Evolutionary conservation across 1,139 yeast genomes (phyloP), one percentile per base, ranked within the genome.

Genomic region (Pichia norvegensis): DNA sequence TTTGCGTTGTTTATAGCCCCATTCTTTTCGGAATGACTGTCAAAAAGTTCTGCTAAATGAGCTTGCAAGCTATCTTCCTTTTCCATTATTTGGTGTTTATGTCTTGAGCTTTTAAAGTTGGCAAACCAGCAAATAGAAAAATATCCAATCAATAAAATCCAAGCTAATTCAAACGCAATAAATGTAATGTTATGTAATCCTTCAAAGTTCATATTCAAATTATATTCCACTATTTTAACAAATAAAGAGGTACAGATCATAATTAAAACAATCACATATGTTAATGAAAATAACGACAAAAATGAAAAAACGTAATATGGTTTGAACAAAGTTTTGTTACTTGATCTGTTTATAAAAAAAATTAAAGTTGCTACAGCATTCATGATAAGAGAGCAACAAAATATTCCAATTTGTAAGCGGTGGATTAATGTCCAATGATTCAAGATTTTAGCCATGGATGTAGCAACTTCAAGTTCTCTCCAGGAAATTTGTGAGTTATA

Each of bases 361-460:
- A 31, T 20, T 16, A n/a, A 20, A 7, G 37, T 14, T 11, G 43
- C 7, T 6, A 39, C 4, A 3, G 21, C 9, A 9, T 33, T 20
- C 17, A 47, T 16, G 8, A 19, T 8, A 10, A 45, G 17, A 16
- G 52, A 46, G 16, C 42, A 40, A 23, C 40, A 14, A 33, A 48
- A 48, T 13, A 41, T 39, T 7, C 23, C 14, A 19, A 46, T 21
- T 41, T 46, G 52, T 33, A 46, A 41, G 10, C 16, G 31, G 22
- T 42, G 46, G 1, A 36, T 38, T 13, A 40, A 13, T n/a, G 20
- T 27, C 50, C 52, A 49, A 23, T 35, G 41, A 7, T 21, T 44
- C 11, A 46, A 35, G 13, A 46, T 35, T 38, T 23, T 22, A 11
- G 44, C 11, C 45, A 49, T 41, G 21, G 25, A 10, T 25, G 29